Evolutionary conservation across 306 rosid species (phyloP), one percentile per base, ranked within the genome.

Genomic region (Pyrus bretschneideri): DNA sequence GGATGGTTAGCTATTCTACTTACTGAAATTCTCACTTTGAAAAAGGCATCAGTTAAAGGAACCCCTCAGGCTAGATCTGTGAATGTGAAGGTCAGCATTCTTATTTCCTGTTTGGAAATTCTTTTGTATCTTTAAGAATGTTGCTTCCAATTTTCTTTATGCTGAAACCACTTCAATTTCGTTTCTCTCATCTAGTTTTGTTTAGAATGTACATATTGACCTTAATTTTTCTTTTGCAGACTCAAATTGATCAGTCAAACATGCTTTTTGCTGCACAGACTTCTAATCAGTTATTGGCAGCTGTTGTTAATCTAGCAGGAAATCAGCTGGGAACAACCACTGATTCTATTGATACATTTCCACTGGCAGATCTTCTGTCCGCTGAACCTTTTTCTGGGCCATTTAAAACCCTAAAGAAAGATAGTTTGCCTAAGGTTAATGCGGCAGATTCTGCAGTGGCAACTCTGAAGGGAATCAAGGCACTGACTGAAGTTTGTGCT

Each of bases 381-480:
- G 70, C 83, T 79, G 97, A 95, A 84, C 96, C 97, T 76, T 86
- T 95, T 67, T 83, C 80, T 9, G 93, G 88, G 70, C 89, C 90
- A 69, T 85, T 91, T 71, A 95, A 90, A 82, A 82, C 45, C 71
- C 78, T 89, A 30, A 92, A 87, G 81, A 87, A 86, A 80, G 97
- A 90, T 78, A 86, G 65, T 65, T 57, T 85, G 46, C 87, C 85
- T 60, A 95, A 95, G 81, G 79, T 95, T 58, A 96, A 87, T 82
- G 97, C 93, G 42, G 96, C 98, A 30, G 98, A 95, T 83, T 92
- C 96, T 83, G 98, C 98, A 29, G 69, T 80, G 80, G 98, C 97
- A 76, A 90, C 97, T 69, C 75, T 95, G 78, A 95, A 90, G 87
- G 98, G 98, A 80, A 88, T 95, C 72, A 92, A 95, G 82, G 96